These are phyloP conservation scores for Neurospora crassa DNA, from an alignment of 2,329 filamentous ascomycete genomes.

Conservation along the genomic window DNA sequence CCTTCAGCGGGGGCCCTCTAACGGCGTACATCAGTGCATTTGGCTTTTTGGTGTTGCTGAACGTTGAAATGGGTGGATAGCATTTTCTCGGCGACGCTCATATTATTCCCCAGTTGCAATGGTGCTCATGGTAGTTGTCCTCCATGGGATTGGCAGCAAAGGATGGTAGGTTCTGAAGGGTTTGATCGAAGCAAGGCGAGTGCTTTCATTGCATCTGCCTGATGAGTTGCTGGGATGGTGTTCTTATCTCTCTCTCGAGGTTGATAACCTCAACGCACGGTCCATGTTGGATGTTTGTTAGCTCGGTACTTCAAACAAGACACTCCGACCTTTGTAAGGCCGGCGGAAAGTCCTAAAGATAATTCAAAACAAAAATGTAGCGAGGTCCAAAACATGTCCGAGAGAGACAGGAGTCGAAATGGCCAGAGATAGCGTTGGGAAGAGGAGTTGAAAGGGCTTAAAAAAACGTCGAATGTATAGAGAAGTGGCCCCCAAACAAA, in stretches of 20 bases:
- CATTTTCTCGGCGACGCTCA: not conserved
- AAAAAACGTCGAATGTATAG: not conserved
- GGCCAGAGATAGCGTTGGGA: too few species aligned
- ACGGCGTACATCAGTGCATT: not conserved
- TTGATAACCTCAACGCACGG: not conserved
- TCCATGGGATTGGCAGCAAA: not conserved
- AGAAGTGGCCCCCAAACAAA: not conserved
- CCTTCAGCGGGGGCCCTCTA: too few species aligned
- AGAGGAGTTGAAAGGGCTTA: not conserved
- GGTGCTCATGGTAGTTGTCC: not conserved
- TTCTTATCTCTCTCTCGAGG: not conserved
- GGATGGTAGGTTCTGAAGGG: not conserved
- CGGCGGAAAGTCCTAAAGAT: not conserved
- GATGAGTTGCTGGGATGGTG: not conserved
- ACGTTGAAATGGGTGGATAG: not conserved
- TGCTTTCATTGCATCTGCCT: not conserved
- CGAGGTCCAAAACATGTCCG: not conserved
- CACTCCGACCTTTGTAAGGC: not conserved
- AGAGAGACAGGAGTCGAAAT: not conserved
- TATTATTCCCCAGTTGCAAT: not conserved
- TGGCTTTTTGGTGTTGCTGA: not conserved
- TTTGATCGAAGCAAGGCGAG: not conserved
- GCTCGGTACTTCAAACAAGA: not conserved
- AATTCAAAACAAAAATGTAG: not conserved
- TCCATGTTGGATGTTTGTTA: not conserved